Base-by-base conservation (phyloP, 352 stramenopile species). In the Phytophthora quininea region DNA sequence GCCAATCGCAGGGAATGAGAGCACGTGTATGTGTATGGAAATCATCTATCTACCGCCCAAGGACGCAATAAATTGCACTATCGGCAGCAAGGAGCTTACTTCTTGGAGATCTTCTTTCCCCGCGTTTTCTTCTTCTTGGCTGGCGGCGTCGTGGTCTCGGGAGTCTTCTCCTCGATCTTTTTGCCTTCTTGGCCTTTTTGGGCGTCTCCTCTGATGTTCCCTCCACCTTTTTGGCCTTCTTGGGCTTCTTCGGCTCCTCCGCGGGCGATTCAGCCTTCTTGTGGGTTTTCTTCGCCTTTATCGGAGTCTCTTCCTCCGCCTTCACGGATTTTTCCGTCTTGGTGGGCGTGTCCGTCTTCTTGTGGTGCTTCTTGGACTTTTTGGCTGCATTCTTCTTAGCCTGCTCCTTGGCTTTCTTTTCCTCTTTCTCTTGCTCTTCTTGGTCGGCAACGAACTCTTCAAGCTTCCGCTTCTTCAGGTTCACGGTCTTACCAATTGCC, bases 401-500 rank as follows among this genome's bases (percentile, higher is more conserved):
- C 35, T 71, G 42, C 19, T 67, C 32, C 65, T 79, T 78, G 40
- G 66, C 60, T 31, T 37, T 55, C 53, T 66, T 63, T 62, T 59
- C 60, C 30, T 58, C 42, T 54, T 49, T 30, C 54, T 72, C 37
- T 5, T 35, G 31, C 35, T 50, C 46, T 6, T 56, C 64, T 0
- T 33, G 56, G n/a, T 70, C 62, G 3, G 60, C 62, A 32, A 84
- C 64, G 37, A 78, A 73, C 49, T 86, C 81, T 42, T 89, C 80
- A 1, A 88, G 74, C 67, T 90, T 90, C 49, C 85, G 81, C 73
- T 93, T 91, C 53, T 79, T 79, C 29, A 87, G 63, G 49, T 75
- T 77, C 19, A 76, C 63, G 29, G 73, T 82, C 68, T 86, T 91
- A 46, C 64, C 58, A 15, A 84, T 69, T 4, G 80, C 66, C 48